phyloP scores from a whole-genome alignment of 2,329 filamentous ascomycete genomes.

The Fusarium sp. region DNA sequence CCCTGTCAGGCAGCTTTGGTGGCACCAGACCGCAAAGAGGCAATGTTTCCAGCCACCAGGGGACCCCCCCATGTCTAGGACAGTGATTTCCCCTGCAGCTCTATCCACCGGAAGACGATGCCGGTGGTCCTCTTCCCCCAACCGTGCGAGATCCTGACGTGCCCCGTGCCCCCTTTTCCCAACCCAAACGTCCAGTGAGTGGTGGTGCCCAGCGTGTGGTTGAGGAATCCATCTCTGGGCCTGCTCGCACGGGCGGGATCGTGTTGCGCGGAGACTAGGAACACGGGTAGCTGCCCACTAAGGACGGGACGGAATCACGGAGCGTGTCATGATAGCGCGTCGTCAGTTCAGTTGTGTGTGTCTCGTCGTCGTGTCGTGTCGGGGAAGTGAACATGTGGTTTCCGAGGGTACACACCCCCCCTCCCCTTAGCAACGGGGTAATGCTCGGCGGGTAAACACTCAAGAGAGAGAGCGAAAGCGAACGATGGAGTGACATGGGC shows the following conservation, averaged over 20 bases:
- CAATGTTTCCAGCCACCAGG: conserved; percentile 23
- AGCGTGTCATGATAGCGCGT: conserved; percentile 16
- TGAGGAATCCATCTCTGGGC: neutral
- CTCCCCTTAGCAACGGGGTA: neutral
- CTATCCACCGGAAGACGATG: conserved; percentile 30
- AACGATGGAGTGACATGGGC: neutral
- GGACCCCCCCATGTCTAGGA: conserved; percentile 1
- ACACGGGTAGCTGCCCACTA: conserved; percentile 29
- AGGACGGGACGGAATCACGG: conserved; percentile 36
- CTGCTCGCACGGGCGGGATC: conserved; percentile 36
- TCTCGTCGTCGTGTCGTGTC: conserved; percentile 7
- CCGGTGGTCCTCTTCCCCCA: conserved; percentile 29
- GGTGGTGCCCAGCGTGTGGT: neutral
- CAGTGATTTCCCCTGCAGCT: neutral
- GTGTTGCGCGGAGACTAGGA: conserved; percentile 33
- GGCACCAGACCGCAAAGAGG: neutral
- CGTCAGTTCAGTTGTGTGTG: neutral
- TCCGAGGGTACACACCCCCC: neutral
- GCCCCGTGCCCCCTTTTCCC: conserved; percentile 26
- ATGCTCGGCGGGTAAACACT: neutral
- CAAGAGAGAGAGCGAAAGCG: neutral
- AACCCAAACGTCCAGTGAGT: neutral
- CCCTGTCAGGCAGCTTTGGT: conserved; percentile 11
- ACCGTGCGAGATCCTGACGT: conserved; percentile 34
- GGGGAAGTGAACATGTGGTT: neutral